A percentile compares a stretch with the other conserved stretches of the same genome.
Conservation (phyloP, 768 basidiomycete species). For the Lyophyllum semitale region DNA sequence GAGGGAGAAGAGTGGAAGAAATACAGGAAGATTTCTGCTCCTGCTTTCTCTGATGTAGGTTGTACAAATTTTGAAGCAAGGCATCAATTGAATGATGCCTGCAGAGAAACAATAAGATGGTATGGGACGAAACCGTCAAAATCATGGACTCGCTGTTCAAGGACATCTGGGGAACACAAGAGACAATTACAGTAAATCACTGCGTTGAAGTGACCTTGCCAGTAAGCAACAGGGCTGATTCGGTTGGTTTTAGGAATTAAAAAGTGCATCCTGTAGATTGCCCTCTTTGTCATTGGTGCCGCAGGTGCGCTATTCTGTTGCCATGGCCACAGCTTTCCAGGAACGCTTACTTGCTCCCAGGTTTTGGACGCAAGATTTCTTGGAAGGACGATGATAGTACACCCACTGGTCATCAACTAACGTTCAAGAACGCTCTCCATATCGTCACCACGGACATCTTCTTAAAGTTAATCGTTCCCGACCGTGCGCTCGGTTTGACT, state of each 20-base stretch:
- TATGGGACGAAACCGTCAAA: constrained; percentile 48
- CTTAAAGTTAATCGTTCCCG: constrained; percentile 39
- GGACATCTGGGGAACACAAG: constrained; percentile 48
- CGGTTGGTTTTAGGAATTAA: constrained; percentile 10
- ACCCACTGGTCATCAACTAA: constrained; percentile 45
- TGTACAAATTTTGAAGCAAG: background rate
- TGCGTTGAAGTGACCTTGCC: constrained; percentile 54
- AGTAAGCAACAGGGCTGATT: constrained; percentile 29
- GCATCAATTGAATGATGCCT: background rate
- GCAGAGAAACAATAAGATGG: constrained; percentile 48
- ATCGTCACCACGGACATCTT: constrained; percentile 38
- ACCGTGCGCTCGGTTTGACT: constrained; percentile 39
- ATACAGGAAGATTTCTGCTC: constrained; percentile 61
- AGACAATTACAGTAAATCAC: constrained; percentile 44
- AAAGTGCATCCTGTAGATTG: constrained; percentile 36
- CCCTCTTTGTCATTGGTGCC: constrained; percentile 55
- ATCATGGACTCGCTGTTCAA: constrained; percentile 44
- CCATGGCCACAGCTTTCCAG: background rate
- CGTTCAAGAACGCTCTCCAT: constrained; percentile 52
- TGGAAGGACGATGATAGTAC: constrained; percentile 43
- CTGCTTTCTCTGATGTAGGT: constrained; percentile 64
- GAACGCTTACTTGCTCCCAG: constrained; percentile 20
- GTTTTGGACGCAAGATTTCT: constrained; percentile 52
- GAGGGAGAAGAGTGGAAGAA: constrained; percentile 70
- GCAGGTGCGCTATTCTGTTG: constrained; percentile 37